Evolutionary conservation across 2,329 filamentous ascomycete species (phyloP), one percentile per base, ranked within the genome.

Genomic region (Talaromyces sp.): DNA sequence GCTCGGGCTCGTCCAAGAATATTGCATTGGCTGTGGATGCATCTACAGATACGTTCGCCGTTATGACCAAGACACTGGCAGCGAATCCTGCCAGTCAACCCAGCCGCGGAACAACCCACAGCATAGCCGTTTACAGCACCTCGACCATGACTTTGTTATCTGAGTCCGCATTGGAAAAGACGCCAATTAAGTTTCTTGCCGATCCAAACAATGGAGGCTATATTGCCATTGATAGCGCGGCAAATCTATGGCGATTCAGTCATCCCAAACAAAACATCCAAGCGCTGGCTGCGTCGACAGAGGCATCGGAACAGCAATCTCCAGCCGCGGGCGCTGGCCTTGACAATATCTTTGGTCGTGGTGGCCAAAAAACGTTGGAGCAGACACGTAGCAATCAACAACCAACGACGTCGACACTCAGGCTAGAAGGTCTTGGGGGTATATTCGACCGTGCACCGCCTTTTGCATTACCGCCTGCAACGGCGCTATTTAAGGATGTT

Each of bases 141-240:
- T 82, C 87, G 35, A 81, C 84, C 16, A 80, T 85, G 9, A 80
- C 86, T 62, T 85, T 89, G 11, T 76, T 91, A 39, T 84, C 87
- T 70, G 81, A 86, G 67, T 81, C 79, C 33, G 84, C 86, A 10
- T 68, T 81, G 10, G 80, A 85, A 3, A 82, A 84, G 64, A 79
- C 86, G 24, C 85, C 92, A 11, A 86, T 90, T 24, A 87, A 89
- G 13, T 77, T 97, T 1, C 80, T 92, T 2, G 84, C 91, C 3
- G 84, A 86, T 22, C 81, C 84, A 13, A 83, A 83, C 22, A 86
- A 87, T 1, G 87, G 86, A 54, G 92, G 92, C 4, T 97, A 92
- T 74, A 80, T 95, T 45, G 80, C 89, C 10, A 78, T 97, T 6
- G 92, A 96, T 74, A 84, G 89, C n/a, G 83, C 86, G 0, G 91